Base-by-base conservation (phyloP, 2,329 filamentous ascomycete species). In the Paraphaeosphaeria sporulosa region DNA sequence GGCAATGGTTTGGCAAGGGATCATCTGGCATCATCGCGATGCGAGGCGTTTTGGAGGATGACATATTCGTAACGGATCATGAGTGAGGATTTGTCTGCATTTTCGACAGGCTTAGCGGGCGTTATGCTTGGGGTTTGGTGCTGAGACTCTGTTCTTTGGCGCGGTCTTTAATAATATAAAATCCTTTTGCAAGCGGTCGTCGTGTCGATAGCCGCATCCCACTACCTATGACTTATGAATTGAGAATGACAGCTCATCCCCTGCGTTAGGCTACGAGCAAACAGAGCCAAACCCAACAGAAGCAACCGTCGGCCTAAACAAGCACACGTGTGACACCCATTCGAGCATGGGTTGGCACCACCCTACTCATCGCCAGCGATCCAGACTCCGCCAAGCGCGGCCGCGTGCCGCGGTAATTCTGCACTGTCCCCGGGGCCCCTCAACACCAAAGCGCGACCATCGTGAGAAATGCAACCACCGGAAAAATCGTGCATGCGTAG, bases 401-500 rank as follows among this genome's bases (percentile, higher is more conserved):
- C 25, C 21, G 25, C 36, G 17, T 36, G 44, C 25, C 44, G 48
- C 34, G 34, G 49, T 52, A 52, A 52, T 23, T 32, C 49, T 36
- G 42, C 7, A 13, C 19, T 44, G 8, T 43, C 56, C 47, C 30
- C 43, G 27, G n/a, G 27, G 30, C 52, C 52, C 51, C 58, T 64
- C 59, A 67, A 66, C 62, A 67, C 64, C 65, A 67, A 58, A 54
- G 3, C 38, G 49, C 59, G 51, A 55, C 49, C 62, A 67, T 67
- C 64, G 64, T 67, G 65, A 64, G 59, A 58, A 50, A 15, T 55
- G 57, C 43, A 57, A 27, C 48, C 57, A 58, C 25, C 57, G 57
- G 55, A 58, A 55, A 57, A 51, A 49, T 59, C 46, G 36, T 58
- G 60, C 42, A 43, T 27, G 42, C 44, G 27, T 42, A 13, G 40